A percentile compares a stretch with the other conserved stretches of the same genome.
Conservation (phyloP, 495 filamentous ascomycete genomes). For the Hypoxylon subgilvum region DNA sequence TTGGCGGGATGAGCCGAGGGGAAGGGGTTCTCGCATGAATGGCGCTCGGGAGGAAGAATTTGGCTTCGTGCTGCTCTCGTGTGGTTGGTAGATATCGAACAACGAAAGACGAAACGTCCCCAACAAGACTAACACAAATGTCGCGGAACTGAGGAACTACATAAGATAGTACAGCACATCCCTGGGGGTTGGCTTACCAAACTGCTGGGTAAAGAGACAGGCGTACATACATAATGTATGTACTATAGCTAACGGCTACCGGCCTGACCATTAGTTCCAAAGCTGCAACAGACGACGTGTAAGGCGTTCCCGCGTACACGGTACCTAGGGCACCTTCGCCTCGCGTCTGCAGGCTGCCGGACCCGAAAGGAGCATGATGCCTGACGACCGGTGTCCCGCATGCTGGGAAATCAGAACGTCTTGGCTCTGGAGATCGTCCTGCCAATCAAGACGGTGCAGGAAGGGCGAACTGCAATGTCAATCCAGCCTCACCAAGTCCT, state of each 20-base stretch:
- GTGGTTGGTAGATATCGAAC: not conserved
- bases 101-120: slow-evolving; percentile 9
- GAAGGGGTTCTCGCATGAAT: slow-evolving; percentile 4
- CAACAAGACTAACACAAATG: slow-evolving; percentile 16
- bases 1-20: slow-evolving; percentile 2
- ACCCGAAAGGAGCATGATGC: slow-evolving; percentile 28
- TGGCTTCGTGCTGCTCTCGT: not conserved
- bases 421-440: slow-evolving; percentile 24
- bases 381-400: slow-evolving; percentile 26
- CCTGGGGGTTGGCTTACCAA: slow-evolving; percentile 32
- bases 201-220: slow-evolving; percentile 29
- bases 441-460: slow-evolving; percentile 28
- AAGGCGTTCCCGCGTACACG: slow-evolving; percentile 32
- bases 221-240: no score
- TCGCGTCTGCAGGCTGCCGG: slow-evolving; percentile 38
- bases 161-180: no score
- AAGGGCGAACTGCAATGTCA: slow-evolving; percentile 34
- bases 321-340: slow-evolving; percentile 39
- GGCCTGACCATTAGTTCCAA: slow-evolving; percentile 8
- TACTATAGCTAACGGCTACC: slow-evolving; percentile 18
- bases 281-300: slow-evolving; percentile 16
- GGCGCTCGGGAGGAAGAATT: not conserved
- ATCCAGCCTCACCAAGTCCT: slow-evolving; percentile 36
- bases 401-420: slow-evolving; percentile 28
- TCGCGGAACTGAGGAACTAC: slow-evolving; percentile 7